Evolutionary conservation across 1,284 basidiomycete genomes (phyloP).

Genomic region (Puccinia coronata): DNA sequence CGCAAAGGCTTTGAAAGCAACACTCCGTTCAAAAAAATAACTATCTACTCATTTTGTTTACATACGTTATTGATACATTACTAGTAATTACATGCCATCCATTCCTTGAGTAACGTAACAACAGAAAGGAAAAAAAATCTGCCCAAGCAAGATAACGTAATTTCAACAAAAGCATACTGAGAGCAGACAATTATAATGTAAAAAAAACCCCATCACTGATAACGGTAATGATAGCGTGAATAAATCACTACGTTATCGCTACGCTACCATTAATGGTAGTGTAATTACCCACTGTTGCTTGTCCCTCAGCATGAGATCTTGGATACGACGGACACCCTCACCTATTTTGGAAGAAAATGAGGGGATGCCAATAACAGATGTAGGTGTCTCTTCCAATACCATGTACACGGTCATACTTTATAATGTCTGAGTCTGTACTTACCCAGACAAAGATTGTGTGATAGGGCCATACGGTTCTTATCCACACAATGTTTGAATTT

Average conservation of each 20-base stretch:
- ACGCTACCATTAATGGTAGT: conserved; percentile 23
- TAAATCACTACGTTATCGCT: background rate
- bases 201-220: background rate
- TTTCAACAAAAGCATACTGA: background rate
- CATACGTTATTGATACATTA: background rate
- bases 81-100: no score
- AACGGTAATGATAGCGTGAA: background rate
- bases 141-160: background rate
- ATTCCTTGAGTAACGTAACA: background rate
- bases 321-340: no score
- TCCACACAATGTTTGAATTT: no score
- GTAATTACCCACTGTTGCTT: no score
- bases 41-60: background rate
- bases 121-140: background rate
- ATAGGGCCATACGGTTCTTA: no score
- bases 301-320: no score
- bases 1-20: background rate
- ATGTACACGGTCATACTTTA: no score
- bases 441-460: no score
- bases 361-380: no score
- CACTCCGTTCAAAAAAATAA: background rate
- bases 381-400: no score
- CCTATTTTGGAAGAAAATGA: no score
- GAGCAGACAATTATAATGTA: background rate
- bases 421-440: no score